Percentiles rank a stretch among this genome's conserved stretches.
phyloP scores from a whole-genome alignment of 805 yeast species.

The Hyphopichia homilentoma region DNA sequence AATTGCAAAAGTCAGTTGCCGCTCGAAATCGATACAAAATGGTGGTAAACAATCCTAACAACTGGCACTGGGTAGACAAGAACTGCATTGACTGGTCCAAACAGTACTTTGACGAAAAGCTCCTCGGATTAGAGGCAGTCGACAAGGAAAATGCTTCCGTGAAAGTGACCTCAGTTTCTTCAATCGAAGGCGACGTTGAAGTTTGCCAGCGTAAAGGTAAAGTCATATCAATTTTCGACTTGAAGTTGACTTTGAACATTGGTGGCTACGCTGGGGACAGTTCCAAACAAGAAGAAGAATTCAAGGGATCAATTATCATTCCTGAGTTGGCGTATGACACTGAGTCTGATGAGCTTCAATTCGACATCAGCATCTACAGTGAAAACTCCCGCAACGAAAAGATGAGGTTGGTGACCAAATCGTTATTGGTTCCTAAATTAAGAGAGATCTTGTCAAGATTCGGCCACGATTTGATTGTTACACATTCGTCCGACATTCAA shows the following conservation, averaged over 20 bases:
- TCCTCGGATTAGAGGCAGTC: constrained; percentile 46
- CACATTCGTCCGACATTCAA: constrained; percentile 86
- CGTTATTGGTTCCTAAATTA: constrained; percentile 63
- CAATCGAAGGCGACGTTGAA: constrained; percentile 92
- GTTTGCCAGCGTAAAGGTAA: constrained; percentile 97
- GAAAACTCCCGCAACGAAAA: constrained; percentile 48
- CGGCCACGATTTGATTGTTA: constrained; percentile 71
- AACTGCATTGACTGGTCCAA: constrained; percentile 93
- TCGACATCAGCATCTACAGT: constrained; percentile 64
- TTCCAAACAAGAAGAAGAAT: constrained; percentile 29
- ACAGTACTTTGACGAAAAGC: constrained; percentile 61
- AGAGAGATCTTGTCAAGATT: constrained; percentile 59
- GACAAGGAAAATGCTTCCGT: constrained; percentile 29
- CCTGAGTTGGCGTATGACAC: constrained; percentile 96
- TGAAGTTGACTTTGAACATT: constrained; percentile 61
- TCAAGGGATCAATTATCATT: constrained; percentile 69
- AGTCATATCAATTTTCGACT: constrained; percentile 85
- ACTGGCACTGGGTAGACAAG: constrained; percentile 99
- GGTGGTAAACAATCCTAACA: constrained; percentile 96
- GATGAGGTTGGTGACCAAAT: constrained; percentile 47
- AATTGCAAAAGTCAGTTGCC: no score
- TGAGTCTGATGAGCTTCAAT: constrained; percentile 80
- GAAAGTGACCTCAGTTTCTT: constrained; percentile 43
- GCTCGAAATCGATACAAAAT: constrained; percentile 37
- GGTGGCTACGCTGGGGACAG: constrained; percentile 37